A percentile compares a stretch with the other conserved stretches of the same genome.
phyloP scores from a whole-genome alignment of 2,329 filamentous ascomycete genomes.

The Ilyonectria mors-panacis region DNA sequence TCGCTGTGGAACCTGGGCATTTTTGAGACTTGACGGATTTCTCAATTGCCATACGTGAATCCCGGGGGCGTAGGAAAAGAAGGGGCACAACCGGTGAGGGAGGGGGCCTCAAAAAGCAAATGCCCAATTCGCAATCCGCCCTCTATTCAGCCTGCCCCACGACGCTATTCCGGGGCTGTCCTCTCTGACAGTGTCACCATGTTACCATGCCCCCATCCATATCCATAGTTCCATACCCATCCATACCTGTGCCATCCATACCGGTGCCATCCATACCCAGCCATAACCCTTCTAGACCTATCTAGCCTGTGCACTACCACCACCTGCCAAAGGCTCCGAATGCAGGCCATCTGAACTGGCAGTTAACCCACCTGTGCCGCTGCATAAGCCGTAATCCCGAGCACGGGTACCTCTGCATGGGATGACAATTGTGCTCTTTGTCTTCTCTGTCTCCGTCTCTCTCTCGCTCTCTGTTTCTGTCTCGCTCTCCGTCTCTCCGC shows the following conservation, averaged over 20 bases:
- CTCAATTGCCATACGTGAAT: not conserved
- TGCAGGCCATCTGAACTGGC: conserved; percentile 45
- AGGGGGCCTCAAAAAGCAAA: conserved; percentile 20
- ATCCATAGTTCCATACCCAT: conserved; percentile 8
- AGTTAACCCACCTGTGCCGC: conserved; percentile 43
- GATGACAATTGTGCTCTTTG: conserved; percentile 31
- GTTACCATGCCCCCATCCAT: conserved; percentile 17
- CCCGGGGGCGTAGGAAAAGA: not conserved
- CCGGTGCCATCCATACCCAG: conserved; percentile 3
- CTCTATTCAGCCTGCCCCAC: not conserved
- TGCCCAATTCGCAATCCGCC: conserved; percentile 6
- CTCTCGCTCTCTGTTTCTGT: too few relatives aligned
- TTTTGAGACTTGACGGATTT: conserved; percentile 15
- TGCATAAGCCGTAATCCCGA: conserved; percentile 36
- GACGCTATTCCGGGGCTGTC: not conserved
- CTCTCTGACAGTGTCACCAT: conserved; percentile 22
- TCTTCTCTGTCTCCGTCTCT: conserved; percentile 3
- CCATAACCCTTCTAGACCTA: conserved; percentile 6
- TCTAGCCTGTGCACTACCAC: conserved; percentile 7
- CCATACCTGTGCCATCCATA: not conserved
- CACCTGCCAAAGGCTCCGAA: conserved; percentile 14
- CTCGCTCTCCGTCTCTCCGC: not conserved
- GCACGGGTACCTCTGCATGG: conserved; percentile 40
- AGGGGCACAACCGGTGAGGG: not conserved
- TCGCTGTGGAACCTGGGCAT: conserved; percentile 25